Base-by-base conservation (phyloP, 345 rosid genomes). In the Populus nigra region DNA sequence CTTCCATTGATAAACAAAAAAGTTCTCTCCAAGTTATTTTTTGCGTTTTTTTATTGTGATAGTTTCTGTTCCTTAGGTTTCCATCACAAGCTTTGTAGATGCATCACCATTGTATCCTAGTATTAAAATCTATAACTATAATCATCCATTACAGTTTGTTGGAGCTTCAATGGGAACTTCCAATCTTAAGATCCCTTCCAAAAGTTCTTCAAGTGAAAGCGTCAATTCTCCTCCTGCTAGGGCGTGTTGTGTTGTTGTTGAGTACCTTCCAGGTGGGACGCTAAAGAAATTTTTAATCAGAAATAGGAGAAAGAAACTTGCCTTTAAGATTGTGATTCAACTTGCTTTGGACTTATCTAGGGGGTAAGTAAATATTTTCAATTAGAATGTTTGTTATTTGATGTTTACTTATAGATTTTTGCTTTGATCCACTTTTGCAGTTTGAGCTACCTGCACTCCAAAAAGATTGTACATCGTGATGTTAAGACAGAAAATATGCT, bases 141-240 rank as follows among this genome's bases (percentile, higher is more conserved):
- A 76, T 50, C 71, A 20, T 71, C 25, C 55, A 17, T 36, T 75
- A 29, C 73, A 82, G 85, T 82, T 82, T 78, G 69, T 78, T 62
- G 85, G 85, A 82, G 85, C 85, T 43, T 82, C 85, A 41, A 82
- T 82, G 85, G 85, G 85, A 23, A 82, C 85, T 65, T 82, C 85
- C 27, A 78, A 78, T 75, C 81, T 82, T 38, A 82, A 78, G 78
- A 74, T 82, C 25, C 85, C 81, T 33, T 17, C 78, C 43, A 35
- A 76, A 49, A 70, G 71, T 68, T 68, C 80, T 45, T 41, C 36
- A 15, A 67, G 68, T 55, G 79, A 72, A 7, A 35, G 65, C 47
- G 29, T 65, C 68, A 69, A 74, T 38, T 73, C 82, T 39, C 73
- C 69, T 55, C 79, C 85, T 78, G 71, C 85, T 55, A 63, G 65